A percentile compares a stretch with the other conserved stretches of the same genome.
Conservation (phyloP, 2,329 filamentous ascomycete species). For the Cercospora zeae-maydis region DNA sequence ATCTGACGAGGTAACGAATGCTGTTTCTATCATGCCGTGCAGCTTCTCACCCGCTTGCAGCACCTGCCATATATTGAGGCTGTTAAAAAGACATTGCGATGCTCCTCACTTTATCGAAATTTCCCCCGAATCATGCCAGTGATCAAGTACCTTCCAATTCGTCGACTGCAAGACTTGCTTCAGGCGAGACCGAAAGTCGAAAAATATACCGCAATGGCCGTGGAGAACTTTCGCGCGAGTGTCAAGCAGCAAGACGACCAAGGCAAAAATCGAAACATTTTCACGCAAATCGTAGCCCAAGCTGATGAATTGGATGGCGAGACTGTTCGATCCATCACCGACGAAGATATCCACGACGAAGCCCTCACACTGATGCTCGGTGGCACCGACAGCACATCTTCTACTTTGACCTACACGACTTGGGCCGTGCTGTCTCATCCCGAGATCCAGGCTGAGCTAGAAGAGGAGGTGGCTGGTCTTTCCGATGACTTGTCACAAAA, state of each 20-base stretch:
- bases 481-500: conserved; percentile 19
- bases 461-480: conserved; percentile 26
- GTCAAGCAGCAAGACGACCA: conserved; percentile 6
- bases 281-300: conserved; percentile 22
- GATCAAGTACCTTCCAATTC: conserved; percentile 17
- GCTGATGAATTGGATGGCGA: conserved; percentile 18
- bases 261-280: conserved; percentile 16
- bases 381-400: conserved; percentile 31
- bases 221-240: conserved; percentile 19
- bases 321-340: conserved; percentile 21
- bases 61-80: conserved; percentile 19
- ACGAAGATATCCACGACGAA: conserved; percentile 27
- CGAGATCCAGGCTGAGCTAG: conserved; percentile 22
- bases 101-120: conserved; percentile 19
- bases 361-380: conserved; percentile 29
- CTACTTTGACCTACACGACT: conserved; percentile 30
- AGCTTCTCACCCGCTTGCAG: conserved; percentile 3
- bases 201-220: conserved; percentile 19
- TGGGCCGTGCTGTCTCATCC: conserved; percentile 31
- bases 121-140: conserved; percentile 21
- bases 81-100: conserved; percentile 19
- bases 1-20: conserved; percentile 16
- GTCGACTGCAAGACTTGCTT: conserved; percentile 19
- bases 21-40: not conserved
- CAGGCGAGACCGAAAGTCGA: conserved; percentile 21